Evolutionary conservation across 768 basidiomycete genomes (phyloP).

Genomic region (Rhodotorula sphaerocarpa): DNA sequence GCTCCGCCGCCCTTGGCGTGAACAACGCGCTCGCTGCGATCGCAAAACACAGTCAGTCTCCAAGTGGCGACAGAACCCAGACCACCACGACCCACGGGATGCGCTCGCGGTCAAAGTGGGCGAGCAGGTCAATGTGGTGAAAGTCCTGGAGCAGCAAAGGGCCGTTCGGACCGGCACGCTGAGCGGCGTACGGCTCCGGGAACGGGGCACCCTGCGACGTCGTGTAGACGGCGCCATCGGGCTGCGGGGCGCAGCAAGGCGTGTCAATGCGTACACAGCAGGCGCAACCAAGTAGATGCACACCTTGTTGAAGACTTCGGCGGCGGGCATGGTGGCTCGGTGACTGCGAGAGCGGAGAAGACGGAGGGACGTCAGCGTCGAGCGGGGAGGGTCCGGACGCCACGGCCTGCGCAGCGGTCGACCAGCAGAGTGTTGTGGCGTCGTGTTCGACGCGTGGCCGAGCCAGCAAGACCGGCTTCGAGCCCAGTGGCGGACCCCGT

Average conservation of each 20-base stretch:
- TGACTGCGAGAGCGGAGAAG: neutral
- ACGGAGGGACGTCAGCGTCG: neutral
- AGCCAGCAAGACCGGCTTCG: no score
- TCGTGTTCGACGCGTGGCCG: no score
- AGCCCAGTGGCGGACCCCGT: no score
- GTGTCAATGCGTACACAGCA: neutral
- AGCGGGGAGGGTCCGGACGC: neutral
- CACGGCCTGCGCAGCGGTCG: neutral
- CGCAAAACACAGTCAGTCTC: no score
- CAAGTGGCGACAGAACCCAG: no score
- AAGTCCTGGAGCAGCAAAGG: slow-evolving; percentile 89
- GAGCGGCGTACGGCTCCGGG: slow-evolving; percentile 65
- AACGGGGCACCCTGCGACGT: slow-evolving; percentile 71
- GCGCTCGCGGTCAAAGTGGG: slow-evolving; percentile 54
- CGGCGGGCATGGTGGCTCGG: neutral
- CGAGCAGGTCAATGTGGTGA: slow-evolving; percentile 78
- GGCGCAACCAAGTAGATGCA: neutral
- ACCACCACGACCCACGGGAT: slow-evolving; percentile 24
- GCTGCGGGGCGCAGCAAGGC: neutral
- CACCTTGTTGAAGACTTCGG: neutral
- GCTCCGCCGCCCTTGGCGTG: slow-evolving; percentile 76
- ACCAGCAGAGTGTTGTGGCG: neutral
- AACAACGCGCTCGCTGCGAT: slow-evolving; percentile 51
- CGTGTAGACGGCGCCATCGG: slow-evolving; percentile 63
- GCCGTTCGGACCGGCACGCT: slow-evolving; percentile 64